Evolutionary conservation across 352 stramenopile genomes (phyloP).

Genomic region (Globisporangium parvum): DNA sequence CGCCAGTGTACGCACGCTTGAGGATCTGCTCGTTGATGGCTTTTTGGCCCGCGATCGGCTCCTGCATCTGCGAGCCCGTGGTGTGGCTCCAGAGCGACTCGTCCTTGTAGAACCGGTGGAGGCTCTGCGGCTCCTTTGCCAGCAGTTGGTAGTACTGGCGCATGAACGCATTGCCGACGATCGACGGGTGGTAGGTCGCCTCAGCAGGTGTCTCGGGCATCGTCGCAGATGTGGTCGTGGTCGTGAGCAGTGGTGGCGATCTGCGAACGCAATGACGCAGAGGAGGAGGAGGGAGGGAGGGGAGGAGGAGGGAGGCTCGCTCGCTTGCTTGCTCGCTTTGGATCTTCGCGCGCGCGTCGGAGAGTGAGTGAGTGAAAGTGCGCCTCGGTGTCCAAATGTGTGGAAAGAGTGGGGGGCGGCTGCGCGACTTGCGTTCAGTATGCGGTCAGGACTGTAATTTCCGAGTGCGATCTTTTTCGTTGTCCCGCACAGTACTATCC

Average conservation of each 20-base stretch:
- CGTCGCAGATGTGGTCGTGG: background rate
- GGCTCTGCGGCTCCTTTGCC: slow-evolving; percentile 73
- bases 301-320: no score
- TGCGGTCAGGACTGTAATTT: no score
- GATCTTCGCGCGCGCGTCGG: background rate
- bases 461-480: no score
- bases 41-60: slow-evolving; percentile 65
- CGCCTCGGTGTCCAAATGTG: background rate
- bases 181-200: slow-evolving; percentile 47
- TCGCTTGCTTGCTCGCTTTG: background rate
- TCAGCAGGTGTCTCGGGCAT: slow-evolving; percentile 12
- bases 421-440: no score
- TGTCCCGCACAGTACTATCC: no score
- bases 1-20: slow-evolving; percentile 64
- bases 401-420: background rate
- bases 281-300: no score
- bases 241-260: background rate
- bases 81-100: slow-evolving; percentile 80
- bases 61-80: slow-evolving; percentile 74
- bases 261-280: no score
- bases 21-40: slow-evolving; percentile 85
- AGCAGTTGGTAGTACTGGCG: slow-evolving; percentile 88
- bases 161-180: slow-evolving; percentile 84
- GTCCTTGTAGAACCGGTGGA: slow-evolving; percentile 88
- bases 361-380: background rate